Evolutionary conservation across 345 rosid species (phyloP).

Genomic region (Citrus unshiu): DNA sequence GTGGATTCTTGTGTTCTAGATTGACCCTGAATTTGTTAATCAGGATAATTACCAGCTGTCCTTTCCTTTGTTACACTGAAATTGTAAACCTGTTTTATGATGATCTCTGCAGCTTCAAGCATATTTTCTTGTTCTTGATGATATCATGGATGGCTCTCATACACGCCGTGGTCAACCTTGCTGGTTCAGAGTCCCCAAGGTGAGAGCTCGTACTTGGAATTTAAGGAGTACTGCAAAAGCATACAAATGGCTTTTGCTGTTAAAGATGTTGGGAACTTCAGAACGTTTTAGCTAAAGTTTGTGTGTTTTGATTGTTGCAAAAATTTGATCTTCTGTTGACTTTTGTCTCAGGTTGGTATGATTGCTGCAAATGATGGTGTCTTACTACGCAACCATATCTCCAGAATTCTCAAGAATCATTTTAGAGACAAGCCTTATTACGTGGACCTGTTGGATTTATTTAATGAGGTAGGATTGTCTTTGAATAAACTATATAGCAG

Average conservation of each 20-base stretch:
- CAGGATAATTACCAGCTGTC: neutral
- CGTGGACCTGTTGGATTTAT: slow-evolving; percentile 60
- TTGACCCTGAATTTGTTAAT: neutral
- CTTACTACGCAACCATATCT: slow-evolving; percentile 59
- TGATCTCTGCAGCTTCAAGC: slow-evolving; percentile 37
- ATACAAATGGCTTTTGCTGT: too few species aligned
- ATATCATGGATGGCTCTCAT: slow-evolving; percentile 40
- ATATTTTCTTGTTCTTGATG: slow-evolving; percentile 41
- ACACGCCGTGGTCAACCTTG: slow-evolving; percentile 46
- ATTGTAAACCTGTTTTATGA: neutral
- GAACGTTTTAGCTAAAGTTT: neutral
- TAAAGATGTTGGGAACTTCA: neutral
- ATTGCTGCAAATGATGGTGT: slow-evolving; percentile 54
- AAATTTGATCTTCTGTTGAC: neutral
- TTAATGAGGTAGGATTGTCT: slow-evolving; percentile 45
- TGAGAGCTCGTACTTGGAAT: neutral
- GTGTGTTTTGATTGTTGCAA: neutral
- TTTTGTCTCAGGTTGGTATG: slow-evolving; percentile 29
- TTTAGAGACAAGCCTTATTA: slow-evolving; percentile 52
- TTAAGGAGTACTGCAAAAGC: neutral
- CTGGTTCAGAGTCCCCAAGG: slow-evolving; percentile 42
- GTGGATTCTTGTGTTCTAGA: neutral
- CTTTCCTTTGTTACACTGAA: neutral
- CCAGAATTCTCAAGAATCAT: slow-evolving; percentile 58
- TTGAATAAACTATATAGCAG: neutral